A percentile compares a stretch with the other conserved stretches of the same genome.
phyloP scores from a whole-genome alignment of 352 stramenopile species.

The Plasmopara halstedii region DNA sequence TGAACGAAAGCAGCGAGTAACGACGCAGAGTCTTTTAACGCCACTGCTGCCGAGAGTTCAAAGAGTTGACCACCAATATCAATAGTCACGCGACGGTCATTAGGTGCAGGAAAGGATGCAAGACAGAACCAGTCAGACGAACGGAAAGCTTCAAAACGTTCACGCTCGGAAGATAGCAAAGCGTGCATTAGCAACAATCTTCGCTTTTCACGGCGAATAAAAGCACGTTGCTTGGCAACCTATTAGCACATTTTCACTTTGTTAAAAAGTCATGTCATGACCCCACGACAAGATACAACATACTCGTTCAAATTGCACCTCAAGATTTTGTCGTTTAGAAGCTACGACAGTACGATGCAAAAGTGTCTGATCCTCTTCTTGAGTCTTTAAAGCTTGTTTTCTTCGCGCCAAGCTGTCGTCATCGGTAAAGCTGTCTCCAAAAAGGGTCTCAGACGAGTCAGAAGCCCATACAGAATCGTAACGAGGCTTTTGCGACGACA shows the following conservation, averaged over 20 bases:
- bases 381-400: constrained; percentile 29
- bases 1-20: constrained; percentile 59
- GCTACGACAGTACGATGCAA: constrained; percentile 61
- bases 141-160: constrained; percentile 64
- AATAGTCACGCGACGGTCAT: constrained; percentile 44
- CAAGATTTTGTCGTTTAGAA: constrained; percentile 59
- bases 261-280: background rate
- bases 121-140: constrained; percentile 73
- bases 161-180: constrained; percentile 59
- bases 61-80: constrained; percentile 71
- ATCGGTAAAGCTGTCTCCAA: constrained; percentile 13
- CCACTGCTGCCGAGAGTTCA: constrained; percentile 44
- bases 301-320: constrained; percentile 54
- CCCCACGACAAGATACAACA: background rate
- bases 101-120: constrained; percentile 33
- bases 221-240: constrained; percentile 67
- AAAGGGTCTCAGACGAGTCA: constrained; percentile 17
- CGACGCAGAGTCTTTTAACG: constrained; percentile 47
- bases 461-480: constrained; percentile 12
- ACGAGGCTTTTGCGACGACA: constrained; percentile 19
- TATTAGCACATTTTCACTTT: constrained; percentile 4
- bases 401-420: constrained; percentile 19
- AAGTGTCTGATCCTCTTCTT: constrained; percentile 59
- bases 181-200: constrained; percentile 70
- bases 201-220: constrained; percentile 71